Evolutionary conservation across 257 asterid species (phyloP), one percentile per base, ranked within the genome.

Genomic region (Forsythia suspensa): DNA sequence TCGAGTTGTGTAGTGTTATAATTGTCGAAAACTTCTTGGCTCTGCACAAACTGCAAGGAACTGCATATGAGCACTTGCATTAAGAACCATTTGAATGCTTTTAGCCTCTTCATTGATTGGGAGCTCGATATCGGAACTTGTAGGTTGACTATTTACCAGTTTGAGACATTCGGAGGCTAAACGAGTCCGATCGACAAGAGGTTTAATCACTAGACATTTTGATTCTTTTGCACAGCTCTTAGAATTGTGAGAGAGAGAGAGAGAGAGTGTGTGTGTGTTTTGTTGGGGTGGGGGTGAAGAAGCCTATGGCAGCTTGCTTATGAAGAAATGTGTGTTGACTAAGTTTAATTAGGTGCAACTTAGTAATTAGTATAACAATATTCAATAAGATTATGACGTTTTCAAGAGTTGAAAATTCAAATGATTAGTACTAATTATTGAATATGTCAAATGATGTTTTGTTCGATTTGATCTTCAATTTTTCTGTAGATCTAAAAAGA

Each of bases 11-110:
- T 72, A 29, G 74, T 8, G 83, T 83, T 83, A 59, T 75, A 80
- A 52, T 34, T 51, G 76, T 80, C 76, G 4, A 66, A 36, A 38
- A 72, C 84, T 40, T 73, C 76, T 73, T 89, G 96, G 86, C 92
- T 80, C 74, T 82, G 83, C 48, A 85, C 91, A 67, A 86, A 65
- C 78, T 65, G 85, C 71, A 73, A 3, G 52, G 59, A 21, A 9
- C 4, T 75, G 24, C 71, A 57, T 37, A 36, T 2, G 37, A 84
- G 0, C n/a, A 76, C 71, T 70, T 80, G 86, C 81, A 85, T 43
- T 75, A 79, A 9, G 57, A 69, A 6, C 61, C 67, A 59, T n/a
- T 59, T 6, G 2, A 1, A 24, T 43, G 18, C 10, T 65, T 4
- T 75, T n/a, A 63, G 43, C 74, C 40, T 43, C 70, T 20, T 39